Conservation (phyloP, 495 filamentous ascomycete genomes). For the Talaromyces proteolyticus region DNA sequence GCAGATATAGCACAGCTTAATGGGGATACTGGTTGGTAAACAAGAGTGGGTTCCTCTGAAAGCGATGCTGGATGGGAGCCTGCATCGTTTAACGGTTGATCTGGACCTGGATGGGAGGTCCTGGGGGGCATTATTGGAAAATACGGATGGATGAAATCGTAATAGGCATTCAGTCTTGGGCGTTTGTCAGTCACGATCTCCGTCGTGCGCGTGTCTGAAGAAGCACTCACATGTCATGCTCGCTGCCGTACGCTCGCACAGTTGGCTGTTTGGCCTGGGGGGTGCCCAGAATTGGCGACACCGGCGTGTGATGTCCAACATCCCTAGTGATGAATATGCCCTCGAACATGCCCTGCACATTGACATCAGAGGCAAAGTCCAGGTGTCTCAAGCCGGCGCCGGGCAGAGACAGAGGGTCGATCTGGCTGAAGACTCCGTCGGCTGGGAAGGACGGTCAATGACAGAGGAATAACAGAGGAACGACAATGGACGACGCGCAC, state of each 20-base stretch:
- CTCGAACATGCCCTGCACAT: constrained; percentile 32
- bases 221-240: constrained; percentile 32
- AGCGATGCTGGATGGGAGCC: constrained; percentile 37
- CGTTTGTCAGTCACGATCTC: neutral
- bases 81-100: constrained; percentile 37
- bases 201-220: too few species aligned
- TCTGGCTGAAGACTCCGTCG: constrained; percentile 25
- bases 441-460: neutral
- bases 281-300: constrained; percentile 20
- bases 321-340: constrained; percentile 21
- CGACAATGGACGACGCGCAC: neutral
- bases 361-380: constrained; percentile 31
- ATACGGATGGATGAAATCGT: constrained; percentile 53
- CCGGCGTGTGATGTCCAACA: constrained; percentile 16
- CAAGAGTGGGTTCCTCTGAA: constrained; percentile 29
- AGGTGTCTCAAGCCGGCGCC: constrained; percentile 36
- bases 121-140: constrained; percentile 55
- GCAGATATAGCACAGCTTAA: constrained; percentile 51
- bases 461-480: neutral
- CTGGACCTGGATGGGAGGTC: constrained; percentile 29
- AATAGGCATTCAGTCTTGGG: constrained; percentile 51
- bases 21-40: constrained; percentile 44
- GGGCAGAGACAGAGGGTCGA: constrained; percentile 37
- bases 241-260: constrained; percentile 36
- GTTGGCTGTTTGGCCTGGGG: constrained; percentile 19